Evolutionary conservation across 306 rosid genomes (phyloP), one percentile per base, ranked within the genome.

Genomic region (Abrus pulchellus): DNA sequence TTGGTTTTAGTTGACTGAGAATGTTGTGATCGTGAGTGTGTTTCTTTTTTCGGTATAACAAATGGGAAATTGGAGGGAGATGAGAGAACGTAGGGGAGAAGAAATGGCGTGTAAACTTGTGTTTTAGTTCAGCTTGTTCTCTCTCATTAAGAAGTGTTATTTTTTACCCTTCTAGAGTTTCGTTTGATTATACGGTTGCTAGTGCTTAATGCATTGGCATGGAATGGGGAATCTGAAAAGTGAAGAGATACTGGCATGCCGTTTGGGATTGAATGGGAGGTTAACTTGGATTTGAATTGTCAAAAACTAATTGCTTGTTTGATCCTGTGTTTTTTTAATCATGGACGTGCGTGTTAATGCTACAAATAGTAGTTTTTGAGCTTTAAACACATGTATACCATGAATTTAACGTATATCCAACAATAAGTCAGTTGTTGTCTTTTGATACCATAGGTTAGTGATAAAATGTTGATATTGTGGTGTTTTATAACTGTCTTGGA

Each of bases 181-280:
- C 6, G 41, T 67, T 20, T 59, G 59, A 54, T 54, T 75, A 8
- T 43, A 36, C 3, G 78, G 41, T 62, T 53, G 20, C 20, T 28
- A 28, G 12, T 68, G 69, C 59, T 79, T 68, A 9, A n/a, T 59
- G 49, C 47, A 43, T 20, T 68, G 12, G 59, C n/a, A 27, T 74
- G 75, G 56, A 79, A 79, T 9, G 28, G 40, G 69, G 65, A 34
- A 6, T 74, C 11, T 65, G 4, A 20, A 38, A 53, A 30, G 34
- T 44, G 50, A 20, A 38, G 38, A 49, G 56, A 70, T 33, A 34
- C 7, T 34, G 36, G 7, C 32, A 43, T 64, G 72, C 49, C 20
- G 20, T 72, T 49, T 76, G 61, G 71, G 62, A 44, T 72, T 36
- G 49, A 76, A 47, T 63, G 69, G 79, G 63, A 40, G 34, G 38